Evolutionary conservation across 2,329 filamentous ascomycete genomes (phyloP), one percentile per base, ranked within the genome.

Genomic region (Tolypocladium tundrense): DNA sequence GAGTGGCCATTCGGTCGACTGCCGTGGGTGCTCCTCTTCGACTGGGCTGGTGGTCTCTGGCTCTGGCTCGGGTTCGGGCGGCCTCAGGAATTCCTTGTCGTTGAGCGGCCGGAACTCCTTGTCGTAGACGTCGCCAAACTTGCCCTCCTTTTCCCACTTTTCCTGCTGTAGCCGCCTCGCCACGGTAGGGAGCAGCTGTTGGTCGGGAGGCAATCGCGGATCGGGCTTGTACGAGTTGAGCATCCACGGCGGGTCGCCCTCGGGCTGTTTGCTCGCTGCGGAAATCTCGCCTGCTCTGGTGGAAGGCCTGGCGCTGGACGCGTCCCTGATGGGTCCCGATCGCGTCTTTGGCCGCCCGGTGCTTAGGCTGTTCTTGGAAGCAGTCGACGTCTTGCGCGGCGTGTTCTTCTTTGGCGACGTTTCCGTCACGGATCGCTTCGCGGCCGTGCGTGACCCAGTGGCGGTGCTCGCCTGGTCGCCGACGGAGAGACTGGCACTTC

Each of bases 231-330:
- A 99, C 73, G 96, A 91, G 27, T 88, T 90, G 52, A 94, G 84
- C 73, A 97, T 83, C 94, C 94, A 99, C 55, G 94, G 94, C 11
- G 94, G 91, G 57, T 97, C 93, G 24, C 94, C 94, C 76, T 97
- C 94, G 0, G 92, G 92, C 48, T 86, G 83, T 68, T 90, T 83
- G 79, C 71, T 67, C 71, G 66, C 69, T 39, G 73, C 66, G 48
- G 75, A 71, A 37, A 80, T 63, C 59, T 83, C 83, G 24, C 85
- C 85, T 8, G 83, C 84, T 60, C 85, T 79, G 1, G 86, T 89
- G 3, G 78, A 75, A 24, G 87, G 86, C 16, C 85, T 79, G 40
- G 80, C 85, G 61, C 69, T 73, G 56, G 72, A 71, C 60, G 78
- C 70, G 61, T 75, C 73, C 65, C 77, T 79, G 62, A 71, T 71